phyloP scores from a whole-genome alignment of 2,329 filamentous ascomycete genomes.

The Calonectria henricotiae region DNA sequence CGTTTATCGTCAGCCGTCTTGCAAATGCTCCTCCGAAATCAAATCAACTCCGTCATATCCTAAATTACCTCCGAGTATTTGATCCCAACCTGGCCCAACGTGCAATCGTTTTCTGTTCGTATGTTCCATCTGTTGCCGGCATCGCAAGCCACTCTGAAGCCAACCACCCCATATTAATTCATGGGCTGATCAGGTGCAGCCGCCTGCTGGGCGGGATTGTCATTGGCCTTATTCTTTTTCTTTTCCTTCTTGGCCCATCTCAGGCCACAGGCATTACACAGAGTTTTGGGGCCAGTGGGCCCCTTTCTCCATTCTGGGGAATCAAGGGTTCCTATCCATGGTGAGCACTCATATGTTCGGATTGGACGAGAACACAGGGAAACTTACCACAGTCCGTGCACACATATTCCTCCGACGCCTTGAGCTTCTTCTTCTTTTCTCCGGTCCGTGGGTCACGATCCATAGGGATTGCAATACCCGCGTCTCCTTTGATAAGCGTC shows the following conservation, averaged over 20 bases:
- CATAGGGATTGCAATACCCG: slow-evolving; percentile 86
- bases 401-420: slow-evolving; percentile 89
- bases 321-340: slow-evolving; percentile 79
- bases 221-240: slow-evolving; percentile 65
- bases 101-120: not conserved
- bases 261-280: slow-evolving; percentile 94
- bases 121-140: not conserved
- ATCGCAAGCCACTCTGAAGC: slow-evolving; percentile 8
- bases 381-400: slow-evolving; percentile 90
- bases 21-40: slow-evolving; percentile 36
- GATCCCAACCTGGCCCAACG: no score
- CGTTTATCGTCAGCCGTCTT: slow-evolving; percentile 48
- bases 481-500: slow-evolving; percentile 87
- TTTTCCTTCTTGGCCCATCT: slow-evolving; percentile 88
- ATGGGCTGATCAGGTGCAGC: slow-evolving; percentile 49
- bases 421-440: slow-evolving; percentile 91
- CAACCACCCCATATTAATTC: slow-evolving; percentile 1
- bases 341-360: slow-evolving; percentile 39
- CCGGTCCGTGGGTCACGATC: slow-evolving; percentile 82
- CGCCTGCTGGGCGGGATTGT: slow-evolving; percentile 41
- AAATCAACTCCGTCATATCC: slow-evolving; percentile 33
- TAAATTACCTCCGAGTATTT: not conserved
- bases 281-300: slow-evolving; percentile 91
- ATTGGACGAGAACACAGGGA: slow-evolving; percentile 10
- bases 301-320: slow-evolving; percentile 98